Evolutionary conservation across 768 basidiomycete genomes (phyloP).

Genomic region (Suillus alpinus): DNA sequence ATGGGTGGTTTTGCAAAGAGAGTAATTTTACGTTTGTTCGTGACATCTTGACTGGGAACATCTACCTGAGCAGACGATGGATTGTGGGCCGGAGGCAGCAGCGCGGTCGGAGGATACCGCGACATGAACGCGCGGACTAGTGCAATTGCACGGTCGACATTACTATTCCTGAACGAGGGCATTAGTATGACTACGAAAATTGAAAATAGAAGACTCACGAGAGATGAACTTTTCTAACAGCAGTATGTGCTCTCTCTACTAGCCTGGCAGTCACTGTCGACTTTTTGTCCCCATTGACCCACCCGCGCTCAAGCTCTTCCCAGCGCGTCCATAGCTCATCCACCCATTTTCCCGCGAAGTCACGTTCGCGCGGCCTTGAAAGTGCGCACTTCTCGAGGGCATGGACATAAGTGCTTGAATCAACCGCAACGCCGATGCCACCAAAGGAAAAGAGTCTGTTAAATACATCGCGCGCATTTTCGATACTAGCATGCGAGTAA

Average conservation of each 20-base stretch:
- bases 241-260: slow-evolving; percentile 67
- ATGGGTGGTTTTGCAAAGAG: slow-evolving; percentile 42
- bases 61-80: not conserved
- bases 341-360: slow-evolving; percentile 48
- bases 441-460: slow-evolving; percentile 38
- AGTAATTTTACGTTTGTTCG: slow-evolving; percentile 8
- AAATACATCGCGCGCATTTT: slow-evolving; percentile 48
- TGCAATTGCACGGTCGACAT: slow-evolving; percentile 51
- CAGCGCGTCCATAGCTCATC: slow-evolving; percentile 69
- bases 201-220: slow-evolving; percentile 44
- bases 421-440: slow-evolving; percentile 35
- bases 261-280: slow-evolving; percentile 36
- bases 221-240: slow-evolving; percentile 63
- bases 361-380: slow-evolving; percentile 43
- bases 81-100: slow-evolving; percentile 31
- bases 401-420: slow-evolving; percentile 57
- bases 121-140: slow-evolving; percentile 60
- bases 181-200: not conserved
- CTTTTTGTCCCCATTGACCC: slow-evolving; percentile 25
- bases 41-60: not conserved
- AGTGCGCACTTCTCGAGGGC: slow-evolving; percentile 65
- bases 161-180: slow-evolving; percentile 38
- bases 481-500: slow-evolving; percentile 56
- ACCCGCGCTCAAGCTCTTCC: slow-evolving; percentile 43
- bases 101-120: slow-evolving; percentile 58